Evolutionary conservation across 2,329 filamentous ascomycete genomes (phyloP), one percentile per base, ranked within the genome.

Genomic region (Amauroascus verrucosus): DNA sequence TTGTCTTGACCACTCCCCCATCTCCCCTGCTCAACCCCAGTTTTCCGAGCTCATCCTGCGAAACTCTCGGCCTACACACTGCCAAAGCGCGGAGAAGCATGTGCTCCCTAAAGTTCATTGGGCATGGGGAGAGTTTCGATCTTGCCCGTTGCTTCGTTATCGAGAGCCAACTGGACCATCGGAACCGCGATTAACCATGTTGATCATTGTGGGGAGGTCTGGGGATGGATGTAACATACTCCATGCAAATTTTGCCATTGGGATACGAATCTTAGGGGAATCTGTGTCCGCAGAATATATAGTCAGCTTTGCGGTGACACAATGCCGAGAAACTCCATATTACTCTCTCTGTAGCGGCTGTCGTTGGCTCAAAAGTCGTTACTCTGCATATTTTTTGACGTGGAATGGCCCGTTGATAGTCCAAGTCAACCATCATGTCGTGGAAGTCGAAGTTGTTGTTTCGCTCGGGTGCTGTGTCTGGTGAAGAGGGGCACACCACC

Each of bases 371-470:
- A 5, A 9, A 4, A 16, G n/a, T 38, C n/a, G 35, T 9, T 38
- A 14, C 28, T 47, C 16, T 20, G 16, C 3, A 35, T 6, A 4
- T 11, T 20, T 3, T 30, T 30, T 16, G 13, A n/a, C 16, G 16
- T 35, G 44, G n/a, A 30, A 46, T 32, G 26, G 26, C 14, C 1
- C 2, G 4, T 49, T 40, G 33, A 33, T 30, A 11, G 18, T 33
- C 2, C 32, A 24, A 22, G 11, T 30, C 14, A 22, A 30, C 35
- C 22, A 24, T 16, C 47, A 40, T 49, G 47, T 13, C 47, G 22
- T 49, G 47, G 47, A 49, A 28, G n/a, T 48, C 32, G 14, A 49
- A 40, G 33, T 32, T 37, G 6, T 33, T 33, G n/a, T 46, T 40
- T 22, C 47, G 47, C 13, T 30, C 33, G 14, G 20, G 11, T 22